phyloP scores from a whole-genome alignment of 1,284 basidiomycete species.

The Marasmius sp. region DNA sequence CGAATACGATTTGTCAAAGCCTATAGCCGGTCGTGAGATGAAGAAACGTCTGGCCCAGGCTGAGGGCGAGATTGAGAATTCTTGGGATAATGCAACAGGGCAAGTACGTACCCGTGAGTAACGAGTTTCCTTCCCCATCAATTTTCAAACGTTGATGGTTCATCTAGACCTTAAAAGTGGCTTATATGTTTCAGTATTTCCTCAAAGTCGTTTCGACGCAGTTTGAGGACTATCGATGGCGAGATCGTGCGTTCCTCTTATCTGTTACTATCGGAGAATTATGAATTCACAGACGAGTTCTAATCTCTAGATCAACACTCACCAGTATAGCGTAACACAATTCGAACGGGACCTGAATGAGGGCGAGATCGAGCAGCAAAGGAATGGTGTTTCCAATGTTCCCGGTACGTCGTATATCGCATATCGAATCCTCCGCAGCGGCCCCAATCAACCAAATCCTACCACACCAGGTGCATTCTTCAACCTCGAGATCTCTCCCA shows the following conservation, averaged over 20 bases:
- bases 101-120: slow-evolving; percentile 61
- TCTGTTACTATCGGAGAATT: background rate
- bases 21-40: slow-evolving; percentile 61
- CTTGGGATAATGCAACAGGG: slow-evolving; percentile 74
- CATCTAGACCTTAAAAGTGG: slow-evolving; percentile 65
- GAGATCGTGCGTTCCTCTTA: slow-evolving; percentile 51
- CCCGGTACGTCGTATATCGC: slow-evolving; percentile 54
- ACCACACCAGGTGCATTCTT: slow-evolving; percentile 71
- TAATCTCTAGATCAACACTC: slow-evolving; percentile 62
- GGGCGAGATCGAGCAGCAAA: slow-evolving; percentile 73
- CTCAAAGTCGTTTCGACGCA: slow-evolving; percentile 95
- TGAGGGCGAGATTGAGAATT: slow-evolving; percentile 48
- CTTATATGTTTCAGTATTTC: slow-evolving; percentile 97
- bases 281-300: background rate
- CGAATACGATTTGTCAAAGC: slow-evolving; percentile 69
- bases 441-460: background rate
- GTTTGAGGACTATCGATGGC: slow-evolving; percentile 80
- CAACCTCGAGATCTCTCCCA: slow-evolving; percentile 98
- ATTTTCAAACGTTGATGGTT: too few species aligned
- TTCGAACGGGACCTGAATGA: slow-evolving; percentile 89
- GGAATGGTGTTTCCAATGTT: slow-evolving; percentile 79
- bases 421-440: background rate
- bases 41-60: slow-evolving; percentile 75
- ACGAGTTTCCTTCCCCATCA: too few species aligned
- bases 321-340: slow-evolving; percentile 93